Evolutionary conservation across 768 basidiomycete genomes (phyloP), one percentile per base, ranked within the genome.

Genomic region (Russula virescens): DNA sequence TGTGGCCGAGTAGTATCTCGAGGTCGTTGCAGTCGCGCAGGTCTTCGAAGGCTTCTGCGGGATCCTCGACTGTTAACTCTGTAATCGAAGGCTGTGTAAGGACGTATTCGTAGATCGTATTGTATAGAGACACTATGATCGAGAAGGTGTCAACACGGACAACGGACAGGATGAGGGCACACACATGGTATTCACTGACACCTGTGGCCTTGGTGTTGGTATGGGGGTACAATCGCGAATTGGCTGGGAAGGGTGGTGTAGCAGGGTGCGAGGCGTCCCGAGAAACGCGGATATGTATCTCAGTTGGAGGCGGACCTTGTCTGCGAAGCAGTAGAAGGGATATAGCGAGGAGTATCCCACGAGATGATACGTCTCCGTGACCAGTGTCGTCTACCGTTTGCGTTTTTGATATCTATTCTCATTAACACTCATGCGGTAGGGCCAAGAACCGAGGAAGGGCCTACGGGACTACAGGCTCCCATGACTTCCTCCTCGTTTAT

Each of bases 51-150:
- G 92, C 91, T 75, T 99, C 97, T 0, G 94, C 94, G 1, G 97
- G 97, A 72, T 99, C 97, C 75, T 99, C 97, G 23, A 99, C 91
- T 1, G 94, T 97, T 45, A 98, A 76, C 73, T 98, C 96, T n/a
- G 89, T 87, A 42, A 96, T 83, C 54, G 82, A 76, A 1, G 86
- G 79, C 52, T 81, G 82, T 16, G 81, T 76, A 47, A 89, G 73
- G 21, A 90, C 81, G 69, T 91, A 83, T 70, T 85, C 80, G 76
- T 95, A 96, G 57, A 94, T 87, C 0, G 93, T 85, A 49, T 78
- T 83, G 78, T 97, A 98, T 14, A 98, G 83, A 65, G 88, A 86
- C 53, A 94, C 94, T 96, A 69, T 8, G 63, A 53, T 34, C 26
- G 31, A 56, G 63, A 53, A 31, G 28, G 57, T 11, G 49, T 58